phyloP scores from a whole-genome alignment of 129 eudicot genomes.

The Dittrichia graveolens region DNA sequence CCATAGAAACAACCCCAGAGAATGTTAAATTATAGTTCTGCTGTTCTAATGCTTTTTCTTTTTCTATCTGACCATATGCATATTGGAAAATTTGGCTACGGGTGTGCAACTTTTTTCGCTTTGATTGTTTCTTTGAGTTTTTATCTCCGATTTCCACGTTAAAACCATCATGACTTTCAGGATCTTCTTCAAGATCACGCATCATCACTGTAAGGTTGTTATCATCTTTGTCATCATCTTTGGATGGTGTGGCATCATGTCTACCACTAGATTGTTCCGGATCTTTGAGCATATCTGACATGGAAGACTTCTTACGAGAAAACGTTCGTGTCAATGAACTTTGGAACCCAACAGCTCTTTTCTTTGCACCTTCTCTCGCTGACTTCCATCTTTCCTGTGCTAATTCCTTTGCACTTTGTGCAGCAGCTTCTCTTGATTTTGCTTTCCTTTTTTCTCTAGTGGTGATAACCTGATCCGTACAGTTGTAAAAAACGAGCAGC shows the following conservation, averaged over 20 bases:
- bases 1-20: slow-evolving; percentile 78
- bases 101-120: slow-evolving; percentile 61
- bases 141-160: slow-evolving; percentile 68
- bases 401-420: slow-evolving; percentile 73
- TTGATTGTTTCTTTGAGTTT: slow-evolving; percentile 46
- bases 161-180: slow-evolving; percentile 57
- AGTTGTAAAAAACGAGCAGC: slow-evolving; percentile 78
- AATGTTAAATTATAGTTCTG: slow-evolving; percentile 57
- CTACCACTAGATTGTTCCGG: slow-evolving; percentile 41
- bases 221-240: slow-evolving; percentile 43
- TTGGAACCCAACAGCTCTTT: slow-evolving; percentile 51
- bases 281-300: slow-evolving; percentile 28
- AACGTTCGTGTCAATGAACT: slow-evolving; percentile 64
- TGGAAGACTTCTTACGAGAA: slow-evolving; percentile 54
- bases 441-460: slow-evolving; percentile 70
- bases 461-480: slow-evolving; percentile 75
- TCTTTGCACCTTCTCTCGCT: slow-evolving; percentile 68
- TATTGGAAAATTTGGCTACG: slow-evolving; percentile 78
- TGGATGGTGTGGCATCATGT: slow-evolving; percentile 34
- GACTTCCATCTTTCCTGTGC: slow-evolving; percentile 77
- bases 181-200: slow-evolving; percentile 65
- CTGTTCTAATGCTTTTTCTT: slow-evolving; percentile 83
- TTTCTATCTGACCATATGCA: slow-evolving; percentile 89
- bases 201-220: slow-evolving; percentile 59
- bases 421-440: slow-evolving; percentile 94